phyloP scores from a whole-genome alignment of 2,329 filamentous ascomycete species.

The Colletotrichum abscissum region DNA sequence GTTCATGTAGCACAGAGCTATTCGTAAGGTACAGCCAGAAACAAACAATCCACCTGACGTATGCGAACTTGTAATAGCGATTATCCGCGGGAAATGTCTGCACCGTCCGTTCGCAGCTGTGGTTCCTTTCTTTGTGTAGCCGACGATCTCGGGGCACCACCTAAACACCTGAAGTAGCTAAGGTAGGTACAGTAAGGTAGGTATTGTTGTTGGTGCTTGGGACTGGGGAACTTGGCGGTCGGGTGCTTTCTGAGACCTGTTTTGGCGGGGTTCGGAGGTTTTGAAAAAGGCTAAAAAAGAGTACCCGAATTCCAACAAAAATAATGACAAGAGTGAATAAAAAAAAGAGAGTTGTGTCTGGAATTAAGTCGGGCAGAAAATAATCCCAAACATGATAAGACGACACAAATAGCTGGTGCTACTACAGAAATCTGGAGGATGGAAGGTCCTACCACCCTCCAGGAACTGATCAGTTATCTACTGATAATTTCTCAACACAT shows the following conservation, averaged over 20 bases:
- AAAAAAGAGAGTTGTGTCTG: no score
- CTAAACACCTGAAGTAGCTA: not conserved
- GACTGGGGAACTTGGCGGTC: not conserved
- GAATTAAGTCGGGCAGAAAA: no score
- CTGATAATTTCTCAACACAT: constrained; percentile 3
- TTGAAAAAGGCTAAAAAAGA: not conserved
- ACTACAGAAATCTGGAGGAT: no score
- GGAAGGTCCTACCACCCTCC: constrained; percentile 5
- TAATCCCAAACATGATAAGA: no score
- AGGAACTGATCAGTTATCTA: not conserved
- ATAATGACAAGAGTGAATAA: no score
- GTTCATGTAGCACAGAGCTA: not conserved
- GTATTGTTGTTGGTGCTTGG: not conserved
- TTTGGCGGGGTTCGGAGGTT: not conserved
- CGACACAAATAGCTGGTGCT: no score
- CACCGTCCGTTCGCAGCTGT: not conserved
- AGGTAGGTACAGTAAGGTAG: no score
- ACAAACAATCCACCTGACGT: not conserved
- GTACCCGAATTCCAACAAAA: no score
- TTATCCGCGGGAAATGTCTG: not conserved
- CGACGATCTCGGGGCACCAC: not conserved
- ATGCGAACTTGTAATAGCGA: not conserved
- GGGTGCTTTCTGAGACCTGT: not conserved
- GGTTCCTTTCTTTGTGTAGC: not conserved
- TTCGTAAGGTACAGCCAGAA: not conserved